Percentiles rank a stretch among this genome's conserved stretches.
These are phyloP conservation scores for Leccinum variicolor DNA, from an alignment of 768 basidiomycete genomes.

Conservation along the genomic window DNA sequence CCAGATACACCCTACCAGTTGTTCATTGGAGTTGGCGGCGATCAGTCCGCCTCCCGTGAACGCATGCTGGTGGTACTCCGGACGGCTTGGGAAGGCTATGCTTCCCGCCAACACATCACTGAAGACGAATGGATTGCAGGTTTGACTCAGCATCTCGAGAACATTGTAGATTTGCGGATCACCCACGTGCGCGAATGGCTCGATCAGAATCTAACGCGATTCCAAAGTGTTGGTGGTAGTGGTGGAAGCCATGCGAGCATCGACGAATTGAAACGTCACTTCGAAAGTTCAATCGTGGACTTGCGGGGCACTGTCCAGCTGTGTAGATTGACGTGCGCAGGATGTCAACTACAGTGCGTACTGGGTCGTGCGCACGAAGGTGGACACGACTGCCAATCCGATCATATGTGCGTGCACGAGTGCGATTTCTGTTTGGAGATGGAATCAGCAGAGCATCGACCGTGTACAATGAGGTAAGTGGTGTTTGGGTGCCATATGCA, in stretches of 20 bases:
- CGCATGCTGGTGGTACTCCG: constrained; percentile 12
- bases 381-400: constrained; percentile 48
- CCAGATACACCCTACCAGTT: constrained; percentile 38
- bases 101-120: constrained; percentile 15
- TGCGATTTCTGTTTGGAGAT: constrained; percentile 40
- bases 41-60: constrained; percentile 20
- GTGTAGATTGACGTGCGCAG: constrained; percentile 45
- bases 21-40: constrained; percentile 25
- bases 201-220: constrained; percentile 44
- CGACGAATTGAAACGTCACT: constrained; percentile 40
- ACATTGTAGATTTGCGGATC: constrained; percentile 41
- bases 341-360: constrained; percentile 50
- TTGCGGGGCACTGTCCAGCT: constrained; percentile 44
- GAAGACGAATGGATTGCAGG: constrained; percentile 38
- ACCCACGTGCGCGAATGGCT: constrained; percentile 52
- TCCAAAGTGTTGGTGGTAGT: constrained; percentile 27
- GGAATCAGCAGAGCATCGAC: constrained; percentile 29
- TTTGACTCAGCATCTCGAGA: constrained; percentile 38
- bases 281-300: constrained; percentile 43
- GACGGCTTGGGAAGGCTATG: constrained; percentile 13
- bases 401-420: constrained; percentile 41
- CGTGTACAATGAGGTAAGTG: constrained; percentile 49
- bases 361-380: constrained; percentile 43
- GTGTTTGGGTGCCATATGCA: not conserved
- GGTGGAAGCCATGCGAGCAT: constrained; percentile 37